Base-by-base conservation (phyloP, 2,329 filamentous ascomycete species). In the Atkinsonella texensis region DNA sequence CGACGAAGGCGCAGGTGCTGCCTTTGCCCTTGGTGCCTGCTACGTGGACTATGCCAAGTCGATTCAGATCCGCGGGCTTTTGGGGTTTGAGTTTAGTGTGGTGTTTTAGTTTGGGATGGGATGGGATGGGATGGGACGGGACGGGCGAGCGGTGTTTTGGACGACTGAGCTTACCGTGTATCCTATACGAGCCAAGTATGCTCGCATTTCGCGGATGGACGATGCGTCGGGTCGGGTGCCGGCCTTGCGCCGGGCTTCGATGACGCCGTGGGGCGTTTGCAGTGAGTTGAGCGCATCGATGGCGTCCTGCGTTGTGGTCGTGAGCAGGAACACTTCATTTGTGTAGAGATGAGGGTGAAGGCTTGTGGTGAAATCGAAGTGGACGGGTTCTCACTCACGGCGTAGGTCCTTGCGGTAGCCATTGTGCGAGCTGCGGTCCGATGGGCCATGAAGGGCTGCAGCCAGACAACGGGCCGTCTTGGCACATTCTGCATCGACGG, bases 211-310 rank as follows among this genome's bases (percentile, higher is more conserved):
- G 2, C 80, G 79, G 46, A 93, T 81, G 9, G 86, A 73, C 52
- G 75, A 74, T 54, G 80, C 74, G 67, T 93, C 86, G 61, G 87
- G 81, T 31, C 75, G 78, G 55, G 82, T 72, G 18, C 88, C 86
- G 17, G 84, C 85, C 64, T 87, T 87, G 51, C 82, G 78, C 49
- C 93, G 83, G 48, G 84, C 82, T 64, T 95, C 83, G 17, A 96
- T 79, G 49, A 89, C 78, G 47, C 85, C 80, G 64, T 85, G 91
- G 49, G 95, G 94, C 42, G 87, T 89, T 68, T 98, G 93, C 48
- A 97, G 81, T 44, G 87, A 85, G 68, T 97, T 97, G 63, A 97
- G 79, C 40, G 86, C 81, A 58, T 82, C 74, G 56, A 97, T 83
- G 46, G 91, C 93, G 65, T 93, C 89, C 89, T 95, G 58, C 40